These are phyloP conservation scores for Pseudogymnoascus sp. DNA, from an alignment of 2,329 filamentous ascomycete genomes.

Conservation along the genomic window DNA sequence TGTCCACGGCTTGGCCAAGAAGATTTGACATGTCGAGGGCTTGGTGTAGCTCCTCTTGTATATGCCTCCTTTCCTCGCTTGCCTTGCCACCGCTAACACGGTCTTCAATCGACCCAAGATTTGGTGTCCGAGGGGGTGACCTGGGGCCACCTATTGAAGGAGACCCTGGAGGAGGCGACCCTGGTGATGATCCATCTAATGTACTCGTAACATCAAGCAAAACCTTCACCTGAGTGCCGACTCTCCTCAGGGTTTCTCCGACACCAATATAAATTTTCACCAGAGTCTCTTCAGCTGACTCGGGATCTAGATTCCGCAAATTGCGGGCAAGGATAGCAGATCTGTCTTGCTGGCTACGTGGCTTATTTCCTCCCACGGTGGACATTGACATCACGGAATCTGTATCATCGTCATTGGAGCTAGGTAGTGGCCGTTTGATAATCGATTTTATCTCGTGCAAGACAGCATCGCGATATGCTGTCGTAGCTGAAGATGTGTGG, in stretches of 20 bases:
- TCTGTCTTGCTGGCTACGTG: slow-evolving; percentile 75
- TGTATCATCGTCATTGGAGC: slow-evolving; percentile 87
- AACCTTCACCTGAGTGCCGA: slow-evolving; percentile 88
- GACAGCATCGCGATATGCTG: slow-evolving; percentile 74
- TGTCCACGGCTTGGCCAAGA: slow-evolving; percentile 71
- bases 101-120: slow-evolving; percentile 22
- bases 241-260: slow-evolving; percentile 73
- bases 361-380: slow-evolving; percentile 60
- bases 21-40: slow-evolving; percentile 70
- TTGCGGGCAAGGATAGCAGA: slow-evolving; percentile 83
- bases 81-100: slow-evolving; percentile 14
- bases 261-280: slow-evolving; percentile 78
- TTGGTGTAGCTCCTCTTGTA: slow-evolving; percentile 69
- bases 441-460: slow-evolving; percentile 79
- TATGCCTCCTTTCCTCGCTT: slow-evolving; percentile 28
- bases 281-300: slow-evolving; percentile 78
- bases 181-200: slow-evolving; percentile 38
- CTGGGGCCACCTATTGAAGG: slow-evolving; percentile 19
- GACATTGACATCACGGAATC: slow-evolving; percentile 83
- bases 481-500: slow-evolving; percentile 72
- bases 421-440: slow-evolving; percentile 78
- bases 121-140: slow-evolving; percentile 26
- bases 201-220: slow-evolving; percentile 88
- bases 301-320: slow-evolving; percentile 70
- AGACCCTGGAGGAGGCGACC: slow-evolving; percentile 17